Percentiles rank a stretch among this genome's conserved stretches.
Conservation (phyloP, 2,329 filamentous ascomycete species). For the Myriosclerotinia duriaeana region DNA sequence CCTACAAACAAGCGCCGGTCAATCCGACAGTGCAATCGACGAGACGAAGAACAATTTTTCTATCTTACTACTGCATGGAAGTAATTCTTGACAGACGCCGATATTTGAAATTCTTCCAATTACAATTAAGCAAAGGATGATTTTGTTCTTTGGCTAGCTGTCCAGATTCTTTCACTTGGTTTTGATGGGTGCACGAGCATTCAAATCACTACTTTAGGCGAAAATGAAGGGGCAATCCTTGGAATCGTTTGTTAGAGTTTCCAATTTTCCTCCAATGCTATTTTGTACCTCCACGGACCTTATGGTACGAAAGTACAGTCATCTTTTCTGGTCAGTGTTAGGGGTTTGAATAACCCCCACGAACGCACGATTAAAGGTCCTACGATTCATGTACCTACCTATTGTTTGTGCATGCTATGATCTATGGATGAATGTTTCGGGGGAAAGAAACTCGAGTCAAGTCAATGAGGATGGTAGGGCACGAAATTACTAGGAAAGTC, state of each 20-base stretch:
- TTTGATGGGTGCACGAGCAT: conserved; percentile 14
- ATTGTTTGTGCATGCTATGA: background rate
- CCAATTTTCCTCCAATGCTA: background rate
- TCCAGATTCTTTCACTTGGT: background rate
- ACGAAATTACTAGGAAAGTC: background rate
- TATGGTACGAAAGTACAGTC: background rate
- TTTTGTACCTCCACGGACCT: conserved; percentile 7
- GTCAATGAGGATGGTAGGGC: conserved; percentile 10
- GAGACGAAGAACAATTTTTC: conserved; percentile 4
- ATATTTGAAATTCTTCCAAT: background rate
- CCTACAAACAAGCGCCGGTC: background rate
- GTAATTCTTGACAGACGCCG: conserved; percentile 1
- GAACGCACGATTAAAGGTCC: background rate
- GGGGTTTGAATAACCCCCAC: background rate
- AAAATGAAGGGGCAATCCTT: conserved; percentile 19
- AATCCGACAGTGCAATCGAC: background rate
- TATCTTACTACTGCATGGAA: conserved; percentile 13
- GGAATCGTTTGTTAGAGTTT: conserved; percentile 1
- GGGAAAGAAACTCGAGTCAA: background rate
- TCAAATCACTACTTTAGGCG: background rate
- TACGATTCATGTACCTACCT: conserved; percentile 1
- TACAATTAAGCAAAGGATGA: background rate
- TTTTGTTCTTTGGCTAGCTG: background rate
- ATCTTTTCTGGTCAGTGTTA: no score
- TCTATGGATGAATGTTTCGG: background rate